These are phyloP conservation scores for Syncephalastrum racemosum DNA, from an alignment of 371 early-diverging fungal genomes.

Conservation along the genomic window DNA sequence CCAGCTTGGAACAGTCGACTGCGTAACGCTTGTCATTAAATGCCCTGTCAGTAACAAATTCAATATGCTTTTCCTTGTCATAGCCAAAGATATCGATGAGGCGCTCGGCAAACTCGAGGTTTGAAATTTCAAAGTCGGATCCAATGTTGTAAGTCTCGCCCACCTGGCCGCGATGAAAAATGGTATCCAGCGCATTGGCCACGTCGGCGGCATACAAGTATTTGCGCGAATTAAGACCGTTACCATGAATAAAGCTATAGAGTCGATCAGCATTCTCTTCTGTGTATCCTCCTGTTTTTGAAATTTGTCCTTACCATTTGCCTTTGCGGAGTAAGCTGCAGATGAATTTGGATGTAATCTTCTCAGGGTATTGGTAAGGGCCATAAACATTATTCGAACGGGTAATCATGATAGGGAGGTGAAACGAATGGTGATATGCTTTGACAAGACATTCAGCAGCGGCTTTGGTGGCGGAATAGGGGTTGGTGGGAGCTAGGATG, in stretches of 20 bases:
- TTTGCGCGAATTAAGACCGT: conserved; percentile 75
- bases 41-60: conserved; percentile 76
- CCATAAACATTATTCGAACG: conserved; percentile 88
- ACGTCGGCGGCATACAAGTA: conserved; percentile 82
- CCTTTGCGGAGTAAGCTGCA: conserved; percentile 63
- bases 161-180: conserved; percentile 64
- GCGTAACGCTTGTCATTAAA: conserved; percentile 85
- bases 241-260: conserved; percentile 75
- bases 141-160: conserved; percentile 88
- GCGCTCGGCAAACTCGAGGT: conserved; percentile 65
- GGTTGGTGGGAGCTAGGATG: conserved; percentile 77
- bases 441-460: conserved; percentile 84
- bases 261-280: background rate
- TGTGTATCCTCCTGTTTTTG: conserved; percentile 4
- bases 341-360: conserved; percentile 86
- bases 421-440: conserved; percentile 82
- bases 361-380: conserved; percentile 87
- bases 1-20: conserved; percentile 71
- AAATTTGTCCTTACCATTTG: conserved; percentile 50
- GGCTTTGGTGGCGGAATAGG: conserved; percentile 90
- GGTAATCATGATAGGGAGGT: conserved; percentile 80
- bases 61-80: conserved; percentile 49
- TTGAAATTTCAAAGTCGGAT: conserved; percentile 73
- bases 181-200: conserved; percentile 71
- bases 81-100: conserved; percentile 60